A percentile compares a stretch with the other conserved stretches of the same genome.
These are phyloP conservation scores for Silene coronaria DNA, from an alignment of 179 eudicot genomes.

Conservation along the genomic window DNA sequence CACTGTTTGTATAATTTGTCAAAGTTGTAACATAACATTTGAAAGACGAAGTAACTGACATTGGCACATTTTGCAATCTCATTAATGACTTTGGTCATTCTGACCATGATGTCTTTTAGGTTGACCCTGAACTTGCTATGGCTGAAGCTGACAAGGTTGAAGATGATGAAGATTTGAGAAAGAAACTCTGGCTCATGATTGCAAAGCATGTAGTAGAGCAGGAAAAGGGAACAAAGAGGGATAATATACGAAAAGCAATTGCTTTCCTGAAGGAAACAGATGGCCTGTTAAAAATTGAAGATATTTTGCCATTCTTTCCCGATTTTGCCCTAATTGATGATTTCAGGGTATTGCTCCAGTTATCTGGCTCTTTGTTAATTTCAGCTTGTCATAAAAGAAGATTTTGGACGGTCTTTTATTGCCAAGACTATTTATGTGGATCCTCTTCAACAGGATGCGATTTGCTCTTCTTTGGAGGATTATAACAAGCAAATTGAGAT, in stretches of 20 bases:
- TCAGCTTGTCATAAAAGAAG: neutral
- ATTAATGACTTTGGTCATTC: neutral
- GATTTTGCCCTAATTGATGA: slow-evolving; percentile 95
- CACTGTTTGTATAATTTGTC: neutral
- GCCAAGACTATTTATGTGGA: slow-evolving; percentile 7
- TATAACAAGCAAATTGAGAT: slow-evolving; percentile 94
- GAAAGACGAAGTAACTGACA: neutral
- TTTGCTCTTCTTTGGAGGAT: slow-evolving; percentile 92
- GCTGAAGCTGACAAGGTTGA: slow-evolving; percentile 99
- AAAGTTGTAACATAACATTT: neutral
- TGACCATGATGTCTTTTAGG: slow-evolving; percentile 39
- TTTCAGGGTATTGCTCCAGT: slow-evolving; percentile 59
- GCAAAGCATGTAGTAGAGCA: slow-evolving; percentile 96
- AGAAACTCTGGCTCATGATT: slow-evolving; percentile 98
- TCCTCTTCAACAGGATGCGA: slow-evolving; percentile 70
- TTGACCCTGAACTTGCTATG: slow-evolving; percentile 97
- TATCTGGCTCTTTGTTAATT: neutral
- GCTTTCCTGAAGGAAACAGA: slow-evolving; percentile 98
- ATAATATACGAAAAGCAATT: slow-evolving; percentile 91
- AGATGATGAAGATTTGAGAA: slow-evolving; percentile 95
- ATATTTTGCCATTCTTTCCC: slow-evolving; percentile 95
- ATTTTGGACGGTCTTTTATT: neutral
- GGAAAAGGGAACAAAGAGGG: slow-evolving; percentile 97
- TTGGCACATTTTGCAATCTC: neutral
- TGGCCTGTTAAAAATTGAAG: slow-evolving; percentile 90